A percentile compares a stretch with the other conserved stretches of the same genome.
Evolutionary conservation across 495 filamentous ascomycete genomes (phyloP).

Genomic region (Penicillium silybi): DNA sequence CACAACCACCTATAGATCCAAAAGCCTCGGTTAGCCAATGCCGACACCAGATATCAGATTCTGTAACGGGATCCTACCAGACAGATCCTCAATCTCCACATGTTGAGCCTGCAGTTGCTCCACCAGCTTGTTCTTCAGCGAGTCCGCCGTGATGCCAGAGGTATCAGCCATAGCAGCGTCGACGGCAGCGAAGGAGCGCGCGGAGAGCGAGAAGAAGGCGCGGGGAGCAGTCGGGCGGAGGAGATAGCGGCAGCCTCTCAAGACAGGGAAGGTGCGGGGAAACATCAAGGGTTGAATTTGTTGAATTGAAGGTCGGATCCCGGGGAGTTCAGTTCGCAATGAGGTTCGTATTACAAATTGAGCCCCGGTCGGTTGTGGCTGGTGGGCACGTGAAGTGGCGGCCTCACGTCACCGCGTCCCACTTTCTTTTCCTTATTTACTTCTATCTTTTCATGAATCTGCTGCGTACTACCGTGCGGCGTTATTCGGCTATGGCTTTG

Average conservation of each 20-base stretch:
- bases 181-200: slow-evolving; percentile 37
- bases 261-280: slow-evolving; percentile 33
- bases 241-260: slow-evolving; percentile 46
- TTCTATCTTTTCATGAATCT: slow-evolving; percentile 21
- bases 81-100: slow-evolving; percentile 91
- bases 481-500: slow-evolving; percentile 35
- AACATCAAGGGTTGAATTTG: slow-evolving; percentile 35
- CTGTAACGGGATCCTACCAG: slow-evolving; percentile 55
- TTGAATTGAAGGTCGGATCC: neutral
- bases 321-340: slow-evolving; percentile 1
- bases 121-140: slow-evolving; percentile 63
- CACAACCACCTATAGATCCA: slow-evolving; percentile 75
- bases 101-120: slow-evolving; percentile 73
- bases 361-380: slow-evolving; percentile 8
- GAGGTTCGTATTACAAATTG: slow-evolving; percentile 10
- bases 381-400: slow-evolving; percentile 9
- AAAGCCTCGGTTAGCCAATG: neutral
- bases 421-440: neutral
- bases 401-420: neutral
- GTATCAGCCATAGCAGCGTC: slow-evolving; percentile 47
- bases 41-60: neutral
- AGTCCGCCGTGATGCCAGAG: slow-evolving; percentile 63
- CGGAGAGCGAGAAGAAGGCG: slow-evolving; percentile 37
- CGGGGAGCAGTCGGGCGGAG: slow-evolving; percentile 26
- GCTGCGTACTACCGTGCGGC: slow-evolving; percentile 17